These are phyloP conservation scores for Marasmius tenuissimus DNA, from an alignment of 1,284 basidiomycete species.

Conservation along the genomic window DNA sequence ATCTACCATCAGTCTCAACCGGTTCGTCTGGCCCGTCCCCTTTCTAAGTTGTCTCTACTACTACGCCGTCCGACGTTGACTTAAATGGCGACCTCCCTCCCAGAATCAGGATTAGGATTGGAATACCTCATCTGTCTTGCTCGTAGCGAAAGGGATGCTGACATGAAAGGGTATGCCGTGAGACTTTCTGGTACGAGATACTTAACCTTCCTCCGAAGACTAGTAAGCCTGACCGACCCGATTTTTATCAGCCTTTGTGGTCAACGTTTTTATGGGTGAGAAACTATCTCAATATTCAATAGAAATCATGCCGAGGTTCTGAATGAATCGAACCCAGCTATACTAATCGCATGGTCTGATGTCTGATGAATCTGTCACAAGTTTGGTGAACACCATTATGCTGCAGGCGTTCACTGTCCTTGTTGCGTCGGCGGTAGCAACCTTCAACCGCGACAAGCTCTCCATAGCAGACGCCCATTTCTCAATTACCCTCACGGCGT, in stretches of 20 bases:
- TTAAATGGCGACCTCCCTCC: too few species aligned
- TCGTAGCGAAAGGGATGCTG: conserved; percentile 11
- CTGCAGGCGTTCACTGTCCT: conserved; percentile 14
- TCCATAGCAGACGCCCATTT: conserved; percentile 15
- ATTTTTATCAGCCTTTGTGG: not conserved
- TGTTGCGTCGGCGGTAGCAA: conserved; percentile 9
- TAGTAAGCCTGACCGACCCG: not conserved
- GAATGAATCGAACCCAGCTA: not conserved
- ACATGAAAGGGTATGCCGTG: conserved; percentile 1
- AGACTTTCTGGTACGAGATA: not conserved
- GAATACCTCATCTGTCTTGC: conserved; percentile 9
- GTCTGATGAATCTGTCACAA: conserved; percentile 7
- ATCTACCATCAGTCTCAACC: too few species aligned
- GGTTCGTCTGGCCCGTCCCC: too few species aligned
- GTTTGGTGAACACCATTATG: conserved; percentile 14
- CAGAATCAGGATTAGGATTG: too few species aligned
- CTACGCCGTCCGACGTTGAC: too few species aligned
- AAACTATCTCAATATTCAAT: not conserved
- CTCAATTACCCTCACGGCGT: conserved; percentile 10
- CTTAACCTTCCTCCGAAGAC: too few species aligned
- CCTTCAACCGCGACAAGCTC: conserved; percentile 7
- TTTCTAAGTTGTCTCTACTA: too few species aligned
- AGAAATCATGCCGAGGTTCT: not conserved
- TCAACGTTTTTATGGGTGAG: not conserved
- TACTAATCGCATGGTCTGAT: conserved; percentile 9